These are phyloP conservation scores for Peronospora belbahrii DNA, from an alignment of 352 stramenopile genomes.

Conservation along the genomic window DNA sequence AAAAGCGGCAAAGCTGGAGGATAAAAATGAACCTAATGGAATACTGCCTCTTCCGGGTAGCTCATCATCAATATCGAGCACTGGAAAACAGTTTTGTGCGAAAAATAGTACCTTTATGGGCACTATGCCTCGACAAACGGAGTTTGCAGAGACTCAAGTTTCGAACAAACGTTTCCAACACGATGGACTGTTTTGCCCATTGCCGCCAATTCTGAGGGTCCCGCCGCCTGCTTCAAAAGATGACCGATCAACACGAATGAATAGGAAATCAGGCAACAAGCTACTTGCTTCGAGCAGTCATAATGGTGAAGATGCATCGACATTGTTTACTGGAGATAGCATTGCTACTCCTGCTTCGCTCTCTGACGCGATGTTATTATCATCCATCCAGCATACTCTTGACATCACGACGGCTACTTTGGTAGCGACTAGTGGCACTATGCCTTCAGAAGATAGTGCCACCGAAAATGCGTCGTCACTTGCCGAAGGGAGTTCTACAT, in stretches of 20 bases:
- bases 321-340: neutral
- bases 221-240: conserved; percentile 10
- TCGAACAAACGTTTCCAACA: conserved; percentile 44
- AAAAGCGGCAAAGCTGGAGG: conserved; percentile 5
- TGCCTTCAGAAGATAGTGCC: conserved; percentile 3
- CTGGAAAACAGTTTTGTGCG: conserved; percentile 17
- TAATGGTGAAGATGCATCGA: conserved; percentile 1
- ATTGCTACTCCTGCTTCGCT: conserved; percentile 6
- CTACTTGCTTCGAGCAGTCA: conserved; percentile 1
- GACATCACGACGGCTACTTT: conserved; percentile 13
- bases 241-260: neutral
- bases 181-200: conserved; percentile 21
- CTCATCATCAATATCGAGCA: conserved; percentile 16
- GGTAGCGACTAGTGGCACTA: conserved; percentile 7
- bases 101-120: conserved; percentile 57
- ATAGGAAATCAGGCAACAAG: neutral
- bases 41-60: conserved; percentile 1
- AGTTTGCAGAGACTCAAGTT: conserved; percentile 46
- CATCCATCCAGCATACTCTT: conserved; percentile 36
- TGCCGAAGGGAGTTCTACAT: neutral
- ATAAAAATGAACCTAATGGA: neutral
- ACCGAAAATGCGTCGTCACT: conserved; percentile 3
- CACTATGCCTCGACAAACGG: conserved; percentile 40
- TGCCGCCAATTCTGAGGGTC: conserved; percentile 6
- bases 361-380: conserved; percentile 42